Conservation (phyloP, 2,329 filamentous ascomycete species). For the Acephala macrosclerotiorum region DNA sequence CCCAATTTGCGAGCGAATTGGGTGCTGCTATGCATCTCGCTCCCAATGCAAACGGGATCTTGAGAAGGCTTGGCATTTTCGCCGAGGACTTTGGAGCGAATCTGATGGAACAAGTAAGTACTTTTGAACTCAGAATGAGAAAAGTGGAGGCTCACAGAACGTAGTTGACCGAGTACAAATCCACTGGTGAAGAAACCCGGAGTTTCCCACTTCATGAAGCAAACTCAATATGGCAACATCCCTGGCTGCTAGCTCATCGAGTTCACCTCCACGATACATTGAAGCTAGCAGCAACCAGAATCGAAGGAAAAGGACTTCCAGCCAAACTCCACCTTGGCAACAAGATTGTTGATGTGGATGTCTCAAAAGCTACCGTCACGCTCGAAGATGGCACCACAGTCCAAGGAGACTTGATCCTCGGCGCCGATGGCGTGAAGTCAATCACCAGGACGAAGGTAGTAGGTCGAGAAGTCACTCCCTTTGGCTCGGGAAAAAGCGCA, state of each 20-base stretch:
- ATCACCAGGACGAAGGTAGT: slow-evolving; percentile 20
- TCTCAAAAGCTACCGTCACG: slow-evolving; percentile 49
- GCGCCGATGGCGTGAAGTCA: slow-evolving; percentile 60
- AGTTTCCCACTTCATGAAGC: slow-evolving; percentile 43
- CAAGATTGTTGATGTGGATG: slow-evolving; percentile 53
- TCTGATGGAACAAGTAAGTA: slow-evolving; percentile 20
- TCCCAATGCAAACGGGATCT: slow-evolving; percentile 66
- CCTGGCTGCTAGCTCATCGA: slow-evolving; percentile 61
- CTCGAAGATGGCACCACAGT: slow-evolving; percentile 54
- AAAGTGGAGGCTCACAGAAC: not conserved
- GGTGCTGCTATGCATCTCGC: slow-evolving; percentile 70
- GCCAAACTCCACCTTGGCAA: slow-evolving; percentile 51
- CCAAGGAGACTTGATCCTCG: slow-evolving; percentile 58
- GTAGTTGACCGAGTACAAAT: slow-evolving; percentile 44
- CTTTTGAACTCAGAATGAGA: not conserved
- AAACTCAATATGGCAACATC: slow-evolving; percentile 57
- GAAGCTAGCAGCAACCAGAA: slow-evolving; percentile 53
- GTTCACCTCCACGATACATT: slow-evolving; percentile 59
- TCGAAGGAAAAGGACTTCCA: slow-evolving; percentile 45
- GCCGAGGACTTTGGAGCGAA: slow-evolving; percentile 49
- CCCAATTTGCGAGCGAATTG: slow-evolving; percentile 60
- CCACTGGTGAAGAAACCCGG: slow-evolving; percentile 39
- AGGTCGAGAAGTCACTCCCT: slow-evolving; percentile 34
- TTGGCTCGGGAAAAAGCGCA: slow-evolving; percentile 34
- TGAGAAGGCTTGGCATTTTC: slow-evolving; percentile 54